A percentile compares a stretch with the other conserved stretches of the same genome.
Evolutionary conservation across 768 basidiomycete species (phyloP).

Genomic region (Suillus luteus): DNA sequence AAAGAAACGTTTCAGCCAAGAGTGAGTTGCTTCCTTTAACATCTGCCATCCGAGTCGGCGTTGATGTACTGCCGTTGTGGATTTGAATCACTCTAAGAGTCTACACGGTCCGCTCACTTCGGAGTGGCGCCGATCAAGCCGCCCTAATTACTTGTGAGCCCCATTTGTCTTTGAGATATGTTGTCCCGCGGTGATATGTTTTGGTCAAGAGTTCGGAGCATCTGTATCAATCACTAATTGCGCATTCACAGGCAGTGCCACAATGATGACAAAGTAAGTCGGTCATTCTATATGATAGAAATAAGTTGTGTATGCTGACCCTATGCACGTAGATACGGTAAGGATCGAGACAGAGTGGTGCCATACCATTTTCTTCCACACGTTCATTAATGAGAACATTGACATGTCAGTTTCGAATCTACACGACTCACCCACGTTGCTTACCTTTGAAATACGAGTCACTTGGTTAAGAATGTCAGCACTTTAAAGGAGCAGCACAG

Average conservation of each 20-base stretch:
- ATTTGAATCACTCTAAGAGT: constrained; percentile 57
- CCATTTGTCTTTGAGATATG: not conserved
- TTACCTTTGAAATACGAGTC: not conserved
- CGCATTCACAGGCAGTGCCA: constrained; percentile 87
- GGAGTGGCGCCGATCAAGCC: constrained; percentile 94
- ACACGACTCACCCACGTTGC: not conserved
- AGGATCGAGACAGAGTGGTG: constrained; percentile 44
- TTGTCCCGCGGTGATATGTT: constrained; percentile 73
- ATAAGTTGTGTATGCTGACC: no score
- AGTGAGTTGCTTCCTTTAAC: constrained; percentile 44
- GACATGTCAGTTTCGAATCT: no score
- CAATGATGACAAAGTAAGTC: constrained; percentile 88
- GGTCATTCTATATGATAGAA: not conserved
- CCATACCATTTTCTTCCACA: constrained; percentile 86
- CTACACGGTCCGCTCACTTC: constrained; percentile 55
- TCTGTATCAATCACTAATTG: constrained; percentile 36
- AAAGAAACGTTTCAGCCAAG: constrained; percentile 96
- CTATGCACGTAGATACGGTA: no score
- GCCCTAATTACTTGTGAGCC: constrained; percentile 83
- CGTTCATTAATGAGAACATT: constrained; percentile 50
- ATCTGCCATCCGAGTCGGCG: not conserved
- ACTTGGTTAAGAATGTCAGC: not conserved
- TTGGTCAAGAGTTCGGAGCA: constrained; percentile 77
- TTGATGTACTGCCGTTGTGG: constrained; percentile 38
- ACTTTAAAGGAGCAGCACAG: not conserved